phyloP scores from a whole-genome alignment of 2,329 filamentous ascomycete genomes.

The Botrytis fabae region DNA sequence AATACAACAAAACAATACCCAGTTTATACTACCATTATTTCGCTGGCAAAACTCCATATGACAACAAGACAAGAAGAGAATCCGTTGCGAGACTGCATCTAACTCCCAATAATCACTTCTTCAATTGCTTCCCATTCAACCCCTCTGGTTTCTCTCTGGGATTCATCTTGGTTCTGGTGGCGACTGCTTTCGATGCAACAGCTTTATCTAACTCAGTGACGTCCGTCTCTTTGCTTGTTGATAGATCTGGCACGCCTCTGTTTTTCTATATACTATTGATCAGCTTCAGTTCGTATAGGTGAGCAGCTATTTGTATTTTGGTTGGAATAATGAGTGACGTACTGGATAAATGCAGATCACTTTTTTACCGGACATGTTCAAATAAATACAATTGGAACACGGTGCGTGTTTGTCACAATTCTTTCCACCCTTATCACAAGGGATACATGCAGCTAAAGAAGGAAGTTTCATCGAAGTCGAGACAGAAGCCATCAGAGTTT shows the following conservation, averaged over 20 bases:
- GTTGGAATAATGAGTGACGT: neutral
- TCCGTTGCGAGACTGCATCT: neutral
- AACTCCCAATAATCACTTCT: neutral
- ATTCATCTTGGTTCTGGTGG: neutral
- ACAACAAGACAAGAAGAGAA: accelerated
- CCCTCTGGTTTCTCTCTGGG: no score
- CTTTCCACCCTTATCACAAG: neutral
- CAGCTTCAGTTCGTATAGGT: neutral
- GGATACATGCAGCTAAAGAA: neutral
- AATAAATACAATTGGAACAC: neutral
- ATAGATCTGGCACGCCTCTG: neutral
- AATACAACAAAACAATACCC: no score
- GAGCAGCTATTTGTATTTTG: neutral
- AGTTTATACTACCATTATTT: neutral
- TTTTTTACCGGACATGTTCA: no score
- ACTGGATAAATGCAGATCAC: neutral
- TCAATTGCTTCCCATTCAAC: neutral
- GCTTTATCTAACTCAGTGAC: no score
- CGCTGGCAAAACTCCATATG: neutral
- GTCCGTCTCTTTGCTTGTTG: neutral
- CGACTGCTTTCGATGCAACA: neutral
- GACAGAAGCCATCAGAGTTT: neutral
- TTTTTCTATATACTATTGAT: neutral
- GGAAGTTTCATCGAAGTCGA: neutral
- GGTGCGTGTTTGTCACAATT: neutral